phyloP scores from a whole-genome alignment of 1,284 basidiomycete genomes.

The Malassezia psittaci region DNA sequence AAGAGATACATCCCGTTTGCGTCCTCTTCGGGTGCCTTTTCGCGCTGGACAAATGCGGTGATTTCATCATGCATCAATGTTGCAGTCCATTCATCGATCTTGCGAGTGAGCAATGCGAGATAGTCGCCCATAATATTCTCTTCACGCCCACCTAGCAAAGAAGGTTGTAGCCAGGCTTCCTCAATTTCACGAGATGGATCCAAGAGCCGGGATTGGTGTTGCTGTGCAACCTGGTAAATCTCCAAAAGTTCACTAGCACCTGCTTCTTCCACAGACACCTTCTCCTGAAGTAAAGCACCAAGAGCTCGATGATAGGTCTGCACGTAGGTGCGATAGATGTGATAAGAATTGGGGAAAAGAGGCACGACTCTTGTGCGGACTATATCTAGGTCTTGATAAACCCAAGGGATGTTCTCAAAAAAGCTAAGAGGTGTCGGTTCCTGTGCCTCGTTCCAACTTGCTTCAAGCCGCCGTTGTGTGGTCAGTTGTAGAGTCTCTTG shows the following conservation, averaged over 20 bases:
- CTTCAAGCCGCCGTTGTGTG: conserved; percentile 64
- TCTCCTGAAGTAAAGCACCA: conserved; percentile 62
- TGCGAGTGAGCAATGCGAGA: conserved; percentile 78
- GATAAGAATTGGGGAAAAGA: conserved; percentile 84
- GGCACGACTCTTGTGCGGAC: conserved; percentile 76
- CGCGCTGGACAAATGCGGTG: conserved; percentile 69
- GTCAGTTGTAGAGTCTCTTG: conserved; percentile 69
- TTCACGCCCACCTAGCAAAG: conserved; percentile 79
- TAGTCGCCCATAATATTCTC: conserved; percentile 92
- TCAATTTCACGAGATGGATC: conserved; percentile 59
- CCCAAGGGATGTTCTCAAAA: conserved; percentile 60
- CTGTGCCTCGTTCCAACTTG: conserved; percentile 55
- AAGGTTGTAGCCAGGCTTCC: conserved; percentile 54
- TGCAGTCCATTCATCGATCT: conserved; percentile 91
- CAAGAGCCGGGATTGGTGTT: conserved; percentile 80
- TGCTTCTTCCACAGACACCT: conserved; percentile 62
- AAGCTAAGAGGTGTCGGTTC: conserved; percentile 56
- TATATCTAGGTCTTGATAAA: conserved; percentile 86
- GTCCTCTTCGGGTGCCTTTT: conserved; percentile 76
- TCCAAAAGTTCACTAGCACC: conserved; percentile 76
- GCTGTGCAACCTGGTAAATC: conserved; percentile 85
- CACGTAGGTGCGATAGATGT: conserved; percentile 72
- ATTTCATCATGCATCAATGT: conserved; percentile 89
- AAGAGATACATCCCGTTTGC: conserved; percentile 80
- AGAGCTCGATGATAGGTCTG: conserved; percentile 87